A percentile compares a stretch with the other conserved stretches of the same genome.
phyloP scores from a whole-genome alignment of 2,329 filamentous ascomycete species.

The Cryphonectria japonica region DNA sequence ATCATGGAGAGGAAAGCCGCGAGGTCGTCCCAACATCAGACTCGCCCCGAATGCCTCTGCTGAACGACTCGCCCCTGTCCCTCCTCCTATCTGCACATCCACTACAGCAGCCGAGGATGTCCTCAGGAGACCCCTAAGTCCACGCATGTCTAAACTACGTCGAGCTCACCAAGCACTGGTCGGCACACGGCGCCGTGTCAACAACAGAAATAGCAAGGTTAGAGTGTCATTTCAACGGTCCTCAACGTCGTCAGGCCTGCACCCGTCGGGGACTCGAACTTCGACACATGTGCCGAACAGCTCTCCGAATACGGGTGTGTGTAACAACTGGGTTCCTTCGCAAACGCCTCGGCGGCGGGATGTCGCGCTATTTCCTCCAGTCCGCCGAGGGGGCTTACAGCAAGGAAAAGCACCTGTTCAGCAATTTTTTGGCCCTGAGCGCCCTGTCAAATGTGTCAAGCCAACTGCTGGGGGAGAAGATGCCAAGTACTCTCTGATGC shows the following conservation, averaged over 20 bases:
- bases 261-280: slow-evolving; percentile 19
- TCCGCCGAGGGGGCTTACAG: neutral
- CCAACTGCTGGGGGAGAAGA: neutral
- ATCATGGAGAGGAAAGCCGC: slow-evolving; percentile 49
- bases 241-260: slow-evolving; percentile 28
- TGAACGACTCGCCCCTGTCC: slow-evolving; percentile 19
- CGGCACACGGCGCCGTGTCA: slow-evolving; percentile 38
- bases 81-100: slow-evolving; percentile 31
- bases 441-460: neutral
- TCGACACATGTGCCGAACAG: slow-evolving; percentile 6
- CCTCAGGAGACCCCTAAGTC: slow-evolving; percentile 38
- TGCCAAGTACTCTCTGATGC: slow-evolving; percentile 32
- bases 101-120: slow-evolving; percentile 39
- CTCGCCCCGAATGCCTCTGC: slow-evolving; percentile 33
- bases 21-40: slow-evolving; percentile 43
- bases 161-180: slow-evolving; percentile 43
- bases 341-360: slow-evolving; percentile 27
- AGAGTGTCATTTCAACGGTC: slow-evolving; percentile 38
- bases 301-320: neutral
- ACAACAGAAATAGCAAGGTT: slow-evolving; percentile 36
- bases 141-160: slow-evolving; percentile 38
- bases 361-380: slow-evolving; percentile 15
- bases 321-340: slow-evolving; percentile 8
- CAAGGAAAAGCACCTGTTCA: neutral
- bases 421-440: neutral